These are phyloP conservation scores for Boletus rufocinnamomeus DNA, from an alignment of 768 basidiomycete species.

Conservation along the genomic window DNA sequence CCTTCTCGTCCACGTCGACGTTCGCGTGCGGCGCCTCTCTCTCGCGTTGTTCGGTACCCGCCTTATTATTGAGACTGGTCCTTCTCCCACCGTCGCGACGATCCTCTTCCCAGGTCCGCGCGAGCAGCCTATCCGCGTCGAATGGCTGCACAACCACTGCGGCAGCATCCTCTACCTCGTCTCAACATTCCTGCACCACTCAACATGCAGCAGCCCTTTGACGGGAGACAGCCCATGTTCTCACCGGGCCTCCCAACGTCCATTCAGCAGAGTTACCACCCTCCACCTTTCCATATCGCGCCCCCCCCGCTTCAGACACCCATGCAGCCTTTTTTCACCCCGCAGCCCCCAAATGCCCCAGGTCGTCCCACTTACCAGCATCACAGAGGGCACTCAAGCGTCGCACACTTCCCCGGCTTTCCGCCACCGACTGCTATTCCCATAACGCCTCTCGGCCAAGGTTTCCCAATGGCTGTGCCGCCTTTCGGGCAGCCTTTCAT, in stretches of 20 bases:
- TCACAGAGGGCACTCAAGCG: slow-evolving; percentile 56
- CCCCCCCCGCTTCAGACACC: slow-evolving; percentile 63
- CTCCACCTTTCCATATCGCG: slow-evolving; percentile 47
- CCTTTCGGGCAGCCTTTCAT: slow-evolving; percentile 53
- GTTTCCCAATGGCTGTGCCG: slow-evolving; percentile 54
- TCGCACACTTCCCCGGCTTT: slow-evolving; percentile 65
- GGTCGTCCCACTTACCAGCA: slow-evolving; percentile 52
- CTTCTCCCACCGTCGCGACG: not conserved
- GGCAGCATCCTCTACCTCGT: slow-evolving; percentile 54
- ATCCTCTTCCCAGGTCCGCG: not conserved
- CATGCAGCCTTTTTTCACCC: slow-evolving; percentile 68
- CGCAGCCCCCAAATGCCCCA: slow-evolving; percentile 50
- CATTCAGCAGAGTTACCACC: slow-evolving; percentile 58
- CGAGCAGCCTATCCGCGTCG: not conserved
- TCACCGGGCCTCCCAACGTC: slow-evolving; percentile 67
- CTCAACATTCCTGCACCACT: slow-evolving; percentile 59
- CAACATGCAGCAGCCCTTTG: slow-evolving; percentile 57
- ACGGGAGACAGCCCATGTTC: slow-evolving; percentile 50
- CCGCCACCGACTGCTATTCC: slow-evolving; percentile 56
- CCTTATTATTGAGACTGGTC: not conserved
- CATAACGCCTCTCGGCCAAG: slow-evolving; percentile 60
- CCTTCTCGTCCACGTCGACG: slow-evolving; percentile 8
- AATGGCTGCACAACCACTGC: slow-evolving; percentile 40
- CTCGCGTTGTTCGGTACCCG: not conserved
- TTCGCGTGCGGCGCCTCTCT: slow-evolving; percentile 5